These are phyloP conservation scores for Pelargonium myrrhifolium DNA, from an alignment of 441 rosid species.

Conservation along the genomic window DNA sequence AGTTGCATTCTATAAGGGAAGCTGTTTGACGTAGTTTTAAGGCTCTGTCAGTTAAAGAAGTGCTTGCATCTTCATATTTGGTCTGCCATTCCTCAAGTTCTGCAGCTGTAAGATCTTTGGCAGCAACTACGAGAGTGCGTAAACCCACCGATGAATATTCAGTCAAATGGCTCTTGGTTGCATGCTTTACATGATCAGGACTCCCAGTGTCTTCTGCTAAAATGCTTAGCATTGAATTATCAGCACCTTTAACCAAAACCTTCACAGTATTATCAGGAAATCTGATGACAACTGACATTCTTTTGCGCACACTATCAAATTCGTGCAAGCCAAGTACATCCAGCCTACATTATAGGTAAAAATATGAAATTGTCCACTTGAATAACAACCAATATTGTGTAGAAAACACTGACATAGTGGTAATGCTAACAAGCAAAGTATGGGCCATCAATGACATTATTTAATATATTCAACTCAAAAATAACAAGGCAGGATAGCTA, in stretches of 20 bases:
- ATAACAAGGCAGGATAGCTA: background rate
- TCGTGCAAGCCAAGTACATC: constrained; percentile 77
- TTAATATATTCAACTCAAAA: constrained; percentile 6
- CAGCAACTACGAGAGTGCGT: constrained; percentile 67
- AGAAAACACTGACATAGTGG: background rate
- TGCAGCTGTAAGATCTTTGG: constrained; percentile 52
- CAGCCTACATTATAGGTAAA: constrained; percentile 34
- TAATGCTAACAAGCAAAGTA: background rate
- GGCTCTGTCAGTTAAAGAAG: constrained; percentile 59
- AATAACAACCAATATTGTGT: constrained; percentile 1
- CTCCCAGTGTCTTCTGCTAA: constrained; percentile 30
- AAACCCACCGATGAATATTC: constrained; percentile 62
- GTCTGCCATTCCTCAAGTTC: constrained; percentile 67
- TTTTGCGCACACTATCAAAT: constrained; percentile 69
- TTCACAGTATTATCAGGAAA: constrained; percentile 59
- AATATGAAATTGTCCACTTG: constrained; percentile 2
- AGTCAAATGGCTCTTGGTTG: constrained; percentile 47
- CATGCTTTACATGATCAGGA: constrained; percentile 28
- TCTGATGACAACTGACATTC: constrained; percentile 76
- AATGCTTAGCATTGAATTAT: constrained; percentile 50
- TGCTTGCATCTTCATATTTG: constrained; percentile 63
- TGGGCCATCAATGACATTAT: background rate
- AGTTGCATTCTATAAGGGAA: constrained; percentile 50
- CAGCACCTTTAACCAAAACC: constrained; percentile 78
- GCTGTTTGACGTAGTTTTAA: constrained; percentile 58